These are phyloP conservation scores for Cantharellus anzutake DNA, from an alignment of 768 basidiomycete species.

Conservation along the genomic window DNA sequence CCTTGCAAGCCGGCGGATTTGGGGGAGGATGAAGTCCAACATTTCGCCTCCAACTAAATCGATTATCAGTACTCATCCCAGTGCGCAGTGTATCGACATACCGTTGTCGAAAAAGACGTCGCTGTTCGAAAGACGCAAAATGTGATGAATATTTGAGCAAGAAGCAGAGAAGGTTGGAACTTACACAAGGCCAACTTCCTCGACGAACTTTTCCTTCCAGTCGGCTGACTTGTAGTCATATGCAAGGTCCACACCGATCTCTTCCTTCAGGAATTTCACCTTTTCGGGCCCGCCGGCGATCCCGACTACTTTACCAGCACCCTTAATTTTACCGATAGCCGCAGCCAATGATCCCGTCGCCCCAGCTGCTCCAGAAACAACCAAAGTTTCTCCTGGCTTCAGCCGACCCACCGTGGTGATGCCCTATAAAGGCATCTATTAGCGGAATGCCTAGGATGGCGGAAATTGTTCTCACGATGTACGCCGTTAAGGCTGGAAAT, in stretches of 20 bases:
- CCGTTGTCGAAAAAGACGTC: constrained; percentile 75
- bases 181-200: constrained; percentile 40
- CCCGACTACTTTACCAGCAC: constrained; percentile 55
- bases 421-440: constrained; percentile 29
- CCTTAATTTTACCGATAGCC: constrained; percentile 53
- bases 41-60: constrained; percentile 39
- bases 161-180: not conserved
- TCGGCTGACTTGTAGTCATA: constrained; percentile 72
- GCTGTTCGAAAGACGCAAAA: not conserved
- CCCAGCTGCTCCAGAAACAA: constrained; percentile 84
- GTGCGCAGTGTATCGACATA: not conserved
- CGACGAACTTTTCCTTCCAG: constrained; percentile 55
- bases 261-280: constrained; percentile 62
- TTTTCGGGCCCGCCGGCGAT: constrained; percentile 82
- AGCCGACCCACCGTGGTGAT: constrained; percentile 61
- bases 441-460: no score
- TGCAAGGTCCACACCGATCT: constrained; percentile 64
- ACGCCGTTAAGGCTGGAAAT: constrained; percentile 62
- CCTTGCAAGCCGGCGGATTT: constrained; percentile 59
- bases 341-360: constrained; percentile 68
- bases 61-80: not conserved
- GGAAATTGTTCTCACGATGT: constrained; percentile 37
- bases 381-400: constrained; percentile 67
- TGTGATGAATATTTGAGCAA: constrained; percentile 34
- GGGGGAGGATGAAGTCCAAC: constrained; percentile 53